These are phyloP conservation scores for Westerdykella aurantiaca DNA, from an alignment of 2,329 filamentous ascomycete species.

Conservation along the genomic window DNA sequence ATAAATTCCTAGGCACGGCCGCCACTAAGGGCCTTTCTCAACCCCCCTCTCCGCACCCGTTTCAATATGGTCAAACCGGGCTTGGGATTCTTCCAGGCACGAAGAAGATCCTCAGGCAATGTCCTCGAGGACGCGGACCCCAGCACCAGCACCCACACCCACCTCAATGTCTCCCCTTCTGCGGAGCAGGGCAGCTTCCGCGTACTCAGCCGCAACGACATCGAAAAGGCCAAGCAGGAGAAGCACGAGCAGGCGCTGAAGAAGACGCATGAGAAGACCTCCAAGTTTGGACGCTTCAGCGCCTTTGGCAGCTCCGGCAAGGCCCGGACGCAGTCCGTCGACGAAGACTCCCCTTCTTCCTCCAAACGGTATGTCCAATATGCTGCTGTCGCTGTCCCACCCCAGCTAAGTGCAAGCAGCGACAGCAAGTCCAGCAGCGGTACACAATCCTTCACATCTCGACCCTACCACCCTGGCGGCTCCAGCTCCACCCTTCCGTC, in stretches of 20 bases:
- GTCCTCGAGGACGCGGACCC: conserved; percentile 23
- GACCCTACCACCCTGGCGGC: conserved; percentile 33
- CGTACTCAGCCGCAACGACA: conserved; percentile 30
- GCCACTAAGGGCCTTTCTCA: neutral
- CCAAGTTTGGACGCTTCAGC: conserved; percentile 32
- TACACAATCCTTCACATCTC: conserved; percentile 29
- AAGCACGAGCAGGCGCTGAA: conserved; percentile 20
- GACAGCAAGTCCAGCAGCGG: conserved; percentile 37
- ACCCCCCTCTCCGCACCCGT: neutral
- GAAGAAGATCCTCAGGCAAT: conserved; percentile 36
- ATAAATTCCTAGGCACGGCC: neutral
- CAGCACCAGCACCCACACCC: conserved; percentile 2
- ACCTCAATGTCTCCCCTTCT: conserved; percentile 14
- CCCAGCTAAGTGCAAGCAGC: conserved; percentile 27
- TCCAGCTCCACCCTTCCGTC: conserved; percentile 38
- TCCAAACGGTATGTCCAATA: conserved; percentile 32
- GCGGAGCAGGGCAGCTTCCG: conserved; percentile 28
- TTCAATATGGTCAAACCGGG: conserved; percentile 28
- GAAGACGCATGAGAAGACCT: conserved; percentile 21
- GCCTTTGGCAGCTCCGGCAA: conserved; percentile 26
- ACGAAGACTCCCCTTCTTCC: conserved; percentile 32
- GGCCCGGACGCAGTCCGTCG: conserved; percentile 31
- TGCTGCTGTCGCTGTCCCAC: neutral
- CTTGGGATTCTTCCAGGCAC: conserved; percentile 28
- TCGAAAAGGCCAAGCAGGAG: conserved; percentile 19